These are phyloP conservation scores for Calonectria leucothoes DNA, from an alignment of 2,329 filamentous ascomycete genomes.

Conservation along the genomic window DNA sequence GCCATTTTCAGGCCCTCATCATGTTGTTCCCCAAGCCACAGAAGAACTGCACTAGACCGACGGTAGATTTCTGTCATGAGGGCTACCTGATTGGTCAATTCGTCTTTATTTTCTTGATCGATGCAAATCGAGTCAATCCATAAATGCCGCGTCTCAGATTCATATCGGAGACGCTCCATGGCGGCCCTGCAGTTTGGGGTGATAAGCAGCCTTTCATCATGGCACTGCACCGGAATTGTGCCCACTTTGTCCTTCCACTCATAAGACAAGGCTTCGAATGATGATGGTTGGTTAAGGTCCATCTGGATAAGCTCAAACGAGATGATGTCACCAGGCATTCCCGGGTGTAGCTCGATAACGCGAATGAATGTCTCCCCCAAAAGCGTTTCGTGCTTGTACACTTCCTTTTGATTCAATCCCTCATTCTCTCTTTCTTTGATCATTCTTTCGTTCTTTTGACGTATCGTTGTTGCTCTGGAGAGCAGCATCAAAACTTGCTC, in stretches of 20 bases:
- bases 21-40: neutral
- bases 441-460: neutral
- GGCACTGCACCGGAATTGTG: neutral
- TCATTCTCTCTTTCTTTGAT: neutral
- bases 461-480: neutral
- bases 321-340: neutral
- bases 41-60: neutral
- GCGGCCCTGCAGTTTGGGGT: neutral
- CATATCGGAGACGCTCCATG: neutral
- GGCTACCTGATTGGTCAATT: neutral
- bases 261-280: neutral
- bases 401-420: neutral
- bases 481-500: neutral
- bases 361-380: neutral
- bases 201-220: neutral
- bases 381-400: neutral
- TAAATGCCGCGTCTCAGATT: neutral
- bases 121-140: neutral
- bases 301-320: neutral
- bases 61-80: neutral
- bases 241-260: neutral
- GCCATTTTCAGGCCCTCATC: neutral
- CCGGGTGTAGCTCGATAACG: neutral
- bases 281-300: neutral
- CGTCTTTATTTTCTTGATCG: neutral